Evolutionary conservation across 805 yeast genomes (phyloP), one percentile per base, ranked within the genome.

Genomic region (Candida piceae): DNA sequence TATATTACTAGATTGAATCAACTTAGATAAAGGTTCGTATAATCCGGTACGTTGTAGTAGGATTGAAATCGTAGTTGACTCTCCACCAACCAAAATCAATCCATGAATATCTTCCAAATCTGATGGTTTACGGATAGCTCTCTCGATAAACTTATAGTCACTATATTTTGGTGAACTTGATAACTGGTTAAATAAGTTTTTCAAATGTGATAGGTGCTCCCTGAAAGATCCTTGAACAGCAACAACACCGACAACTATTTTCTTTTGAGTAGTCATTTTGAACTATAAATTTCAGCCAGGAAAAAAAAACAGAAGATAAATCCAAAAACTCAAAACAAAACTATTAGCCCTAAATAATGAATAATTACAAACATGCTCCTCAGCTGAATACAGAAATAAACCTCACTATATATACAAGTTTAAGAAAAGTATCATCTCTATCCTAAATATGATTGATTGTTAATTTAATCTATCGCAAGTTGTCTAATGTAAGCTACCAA

Each of bases 221-320:
- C 63, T 55, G 52, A 82, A 84, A 0, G 93, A 89, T 5, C 94
- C 94, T 53, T 84, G 94, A 15, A 84, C 67, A 1, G 90, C 84
- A 35, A 84, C 58, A 1, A 84, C 88, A 4, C 94, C 94, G 9
- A 84, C 66, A 3, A 51, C 55, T 12, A 57, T 16, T 4, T 28
- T 19, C 7, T 17, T 32, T 27, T 15, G 15, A 8, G 6, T n/a
- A 13, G 38, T 31, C 39, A 39, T 36, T 6, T 20, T 28, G 9
- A 6, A 4, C 15, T 15, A 10, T 17, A 8, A 7, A 12, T 24
- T 24, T 24, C n/a, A n/a, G n/a, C n/a, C n/a, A n/a, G n/a, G n/a
- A n/a, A n/a, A n/a, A n/a, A n/a, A n/a, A n/a, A n/a, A n/a, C n/a
- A n/a, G n/a, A n/a, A n/a, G n/a, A n/a, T n/a, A n/a, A n/a, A n/a